Percentiles rank a stretch among this genome's conserved stretches.
Conservation (phyloP, 2,329 filamentous ascomycete genomes). For the Plectosphaerella plurivora region DNA sequence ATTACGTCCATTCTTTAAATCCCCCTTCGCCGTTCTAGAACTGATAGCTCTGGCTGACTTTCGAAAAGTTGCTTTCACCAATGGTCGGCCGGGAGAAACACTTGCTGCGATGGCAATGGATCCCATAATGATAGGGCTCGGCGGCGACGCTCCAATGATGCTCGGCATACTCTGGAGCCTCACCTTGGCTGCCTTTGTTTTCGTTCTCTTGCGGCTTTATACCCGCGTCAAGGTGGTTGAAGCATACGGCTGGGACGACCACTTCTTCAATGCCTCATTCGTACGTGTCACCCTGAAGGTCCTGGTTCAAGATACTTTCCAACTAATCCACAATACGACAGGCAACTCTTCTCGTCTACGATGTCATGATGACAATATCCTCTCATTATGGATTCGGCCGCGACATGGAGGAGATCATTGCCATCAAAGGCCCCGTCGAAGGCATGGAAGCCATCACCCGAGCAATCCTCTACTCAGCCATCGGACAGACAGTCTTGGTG, state of each 20-base stretch:
- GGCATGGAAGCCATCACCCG: neutral
- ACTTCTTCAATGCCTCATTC: conserved; percentile 9
- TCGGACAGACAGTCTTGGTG: conserved; percentile 9
- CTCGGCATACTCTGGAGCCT: conserved; percentile 22
- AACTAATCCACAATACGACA: neutral
- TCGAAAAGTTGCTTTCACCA: no score
- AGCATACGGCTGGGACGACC: conserved; percentile 10
- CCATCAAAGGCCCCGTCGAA: conserved; percentile 1
- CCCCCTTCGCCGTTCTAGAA: no score
- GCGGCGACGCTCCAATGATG: conserved; percentile 10
- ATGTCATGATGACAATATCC: conserved; percentile 7
- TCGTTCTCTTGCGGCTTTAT: conserved; percentile 29
- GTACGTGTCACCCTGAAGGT: neutral
- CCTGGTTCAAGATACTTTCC: neutral
- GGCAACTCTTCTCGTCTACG: conserved; percentile 8
- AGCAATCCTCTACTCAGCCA: conserved; percentile 9
- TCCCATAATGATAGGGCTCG: conserved; percentile 7
- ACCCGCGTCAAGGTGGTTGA: conserved; percentile 19
- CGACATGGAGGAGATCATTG: conserved; percentile 1
- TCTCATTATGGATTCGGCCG: conserved; percentile 9
- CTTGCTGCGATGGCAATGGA: neutral
- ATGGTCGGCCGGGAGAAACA: no score
- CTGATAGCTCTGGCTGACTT: no score
- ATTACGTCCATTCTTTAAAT: no score
- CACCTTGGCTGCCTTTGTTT: conserved; percentile 16